Base-by-base conservation (phyloP, 2,329 filamentous ascomycete species). In the Aspergillus niger region DNA sequence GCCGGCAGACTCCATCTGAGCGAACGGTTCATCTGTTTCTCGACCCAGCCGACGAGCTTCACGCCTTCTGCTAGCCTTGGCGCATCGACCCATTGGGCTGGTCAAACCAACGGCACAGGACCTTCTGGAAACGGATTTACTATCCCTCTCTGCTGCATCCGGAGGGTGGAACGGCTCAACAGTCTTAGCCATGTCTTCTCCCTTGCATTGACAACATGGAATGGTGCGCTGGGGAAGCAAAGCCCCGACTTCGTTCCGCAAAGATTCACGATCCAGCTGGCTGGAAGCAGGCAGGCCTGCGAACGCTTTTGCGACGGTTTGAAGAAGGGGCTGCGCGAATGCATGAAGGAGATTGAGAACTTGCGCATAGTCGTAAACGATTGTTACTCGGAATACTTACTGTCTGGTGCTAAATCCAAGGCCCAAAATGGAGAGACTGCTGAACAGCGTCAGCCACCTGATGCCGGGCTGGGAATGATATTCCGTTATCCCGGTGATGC, bases 111-210 rank as follows among this genome's bases (percentile, higher is more conserved):
- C 73, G 92, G 95, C 61, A 91, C 91, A 22, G 95, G 95, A 0
- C 94, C 95, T 3, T 91, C 91, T 58, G 94, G 93, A 41, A 97
- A 97, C 81, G 95, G 95, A 62, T 98, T 99, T 76, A 97, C 91
- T 2, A 87, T 98, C 58, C 95, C 95, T 4, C 84, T 99, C 22
- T 97, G 91, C 76, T 91, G 92, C 55, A 94, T 99, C 69, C 86
- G 95, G 64, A 85, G 93, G 55, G 95, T 99, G 22, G 95, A 99
- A 80, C 85, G 95, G 59, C 82, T 99, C 59, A 94, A 97, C 72
- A 97, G 92, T 71, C 91, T 96, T 71, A 95, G 89, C 67, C 95
- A 96, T 74, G 82, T 89, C 84, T 99, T 98, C 78, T 92, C 95
- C 8, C 86, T 99, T 51, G 90, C 93, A 11, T 91, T 99, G 69